Evolutionary conservation across 176 grass and related monocot genomes (phyloP).

Genomic region (Oryza nivara): DNA sequence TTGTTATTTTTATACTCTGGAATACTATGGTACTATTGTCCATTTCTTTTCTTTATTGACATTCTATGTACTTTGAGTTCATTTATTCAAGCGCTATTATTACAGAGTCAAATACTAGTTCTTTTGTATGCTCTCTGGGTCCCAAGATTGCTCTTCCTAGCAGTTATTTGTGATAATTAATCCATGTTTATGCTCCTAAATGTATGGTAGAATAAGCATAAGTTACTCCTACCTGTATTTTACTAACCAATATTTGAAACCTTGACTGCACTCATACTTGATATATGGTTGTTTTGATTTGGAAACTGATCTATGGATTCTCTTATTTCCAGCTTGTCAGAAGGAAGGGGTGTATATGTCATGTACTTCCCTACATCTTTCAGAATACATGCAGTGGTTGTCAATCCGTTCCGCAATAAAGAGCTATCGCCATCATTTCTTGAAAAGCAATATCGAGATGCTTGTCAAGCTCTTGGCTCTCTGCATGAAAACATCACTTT

Average conservation of each 20-base stretch:
- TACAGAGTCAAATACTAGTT: constrained; percentile 32
- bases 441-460: constrained; percentile 93
- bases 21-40: constrained; percentile 9
- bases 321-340: constrained; percentile 68
- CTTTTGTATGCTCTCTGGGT: constrained; percentile 28
- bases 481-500: constrained; percentile 59
- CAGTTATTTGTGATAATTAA: constrained; percentile 14
- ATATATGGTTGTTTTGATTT: constrained; percentile 23
- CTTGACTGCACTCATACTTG: not conserved
- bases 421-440: constrained; percentile 82
- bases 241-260: not conserved
- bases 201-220: not conserved
- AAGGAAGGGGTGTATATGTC: constrained; percentile 89
- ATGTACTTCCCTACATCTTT: constrained; percentile 78
- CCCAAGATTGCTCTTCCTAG: constrained; percentile 20
- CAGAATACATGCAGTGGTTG: constrained; percentile 68
- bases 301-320: constrained; percentile 33
- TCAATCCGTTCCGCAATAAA: constrained; percentile 96
- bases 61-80: constrained; percentile 27
- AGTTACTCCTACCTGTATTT: not conserved
- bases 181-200: constrained; percentile 30
- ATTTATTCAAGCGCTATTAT: constrained; percentile 6
- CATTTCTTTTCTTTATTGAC: constrained; percentile 19
- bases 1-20: constrained; percentile 16
- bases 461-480: constrained; percentile 59